Evolutionary conservation across 2,329 filamentous ascomycete species (phyloP).

Genomic region (Botrytis elliptica): DNA sequence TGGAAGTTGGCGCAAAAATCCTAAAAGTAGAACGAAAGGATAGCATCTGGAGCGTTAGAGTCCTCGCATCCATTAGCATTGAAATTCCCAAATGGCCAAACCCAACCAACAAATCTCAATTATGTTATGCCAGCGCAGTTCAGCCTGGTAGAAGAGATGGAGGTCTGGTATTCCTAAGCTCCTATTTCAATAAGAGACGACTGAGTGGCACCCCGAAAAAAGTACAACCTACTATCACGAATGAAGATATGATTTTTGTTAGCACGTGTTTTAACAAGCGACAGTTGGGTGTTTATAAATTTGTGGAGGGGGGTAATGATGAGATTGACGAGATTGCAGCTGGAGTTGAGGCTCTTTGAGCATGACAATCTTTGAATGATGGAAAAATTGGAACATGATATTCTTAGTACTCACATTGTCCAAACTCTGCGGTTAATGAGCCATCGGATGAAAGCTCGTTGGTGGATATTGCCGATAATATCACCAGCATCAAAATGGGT

Average conservation of each 20-base stretch:
- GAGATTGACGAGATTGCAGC: background rate
- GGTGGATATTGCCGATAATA: background rate
- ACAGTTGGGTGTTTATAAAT: conserved; percentile 65
- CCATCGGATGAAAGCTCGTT: background rate
- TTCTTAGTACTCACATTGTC: background rate
- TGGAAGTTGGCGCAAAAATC: conserved; percentile 84
- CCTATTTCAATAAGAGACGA: conserved; percentile 18
- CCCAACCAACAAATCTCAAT: conserved; percentile 73
- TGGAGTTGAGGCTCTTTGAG: background rate
- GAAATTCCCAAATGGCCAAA: conserved; percentile 13
- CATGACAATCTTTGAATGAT: background rate
- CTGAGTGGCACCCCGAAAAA: conserved; percentile 3
- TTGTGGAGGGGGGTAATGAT: conserved; percentile 2
- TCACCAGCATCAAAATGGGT: background rate
- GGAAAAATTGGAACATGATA: background rate
- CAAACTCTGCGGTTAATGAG: background rate
- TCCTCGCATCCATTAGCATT: conserved; percentile 9
- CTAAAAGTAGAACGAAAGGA: conserved; percentile 46
- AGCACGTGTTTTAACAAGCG: conserved; percentile 79
- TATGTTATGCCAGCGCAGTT: conserved; percentile 89
- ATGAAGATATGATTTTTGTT: conserved; percentile 48
- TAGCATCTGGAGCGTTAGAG: conserved; percentile 63
- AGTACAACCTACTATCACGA: background rate
- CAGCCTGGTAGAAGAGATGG: conserved; percentile 42
- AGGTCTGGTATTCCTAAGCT: conserved; percentile 14